Evolutionary conservation across 306 rosid genomes (phyloP).

Genomic region (Begonia loranthoides): DNA sequence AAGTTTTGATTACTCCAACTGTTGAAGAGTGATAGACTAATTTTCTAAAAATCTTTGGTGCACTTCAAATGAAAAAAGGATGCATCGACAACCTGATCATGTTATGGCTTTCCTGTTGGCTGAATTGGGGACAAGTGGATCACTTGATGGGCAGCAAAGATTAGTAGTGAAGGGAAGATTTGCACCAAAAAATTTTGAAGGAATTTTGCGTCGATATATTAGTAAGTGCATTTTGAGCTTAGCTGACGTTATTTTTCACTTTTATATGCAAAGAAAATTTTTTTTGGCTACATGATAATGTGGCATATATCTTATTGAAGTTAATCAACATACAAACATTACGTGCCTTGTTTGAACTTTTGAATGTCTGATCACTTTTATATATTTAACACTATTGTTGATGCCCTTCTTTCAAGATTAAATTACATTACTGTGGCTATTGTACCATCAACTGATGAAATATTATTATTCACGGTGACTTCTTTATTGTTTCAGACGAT

Average conservation of each 20-base stretch:
- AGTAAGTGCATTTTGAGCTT: conserved; percentile 37
- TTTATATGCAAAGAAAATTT: too few relatives aligned
- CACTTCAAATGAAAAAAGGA: conserved; percentile 23
- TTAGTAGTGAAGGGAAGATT: conserved; percentile 94
- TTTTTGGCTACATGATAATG: too few relatives aligned
- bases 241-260: too few relatives aligned
- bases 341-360: too few relatives aligned
- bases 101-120: conserved; percentile 93
- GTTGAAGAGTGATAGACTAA: background rate
- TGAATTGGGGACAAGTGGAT: conserved; percentile 93
- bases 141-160: conserved; percentile 93
- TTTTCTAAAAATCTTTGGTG: background rate
- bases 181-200: conserved; percentile 94
- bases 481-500: conserved; percentile 35
- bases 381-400: too few relatives aligned
- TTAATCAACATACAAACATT: too few relatives aligned
- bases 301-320: too few relatives aligned
- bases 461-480: background rate
- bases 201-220: conserved; percentile 82
- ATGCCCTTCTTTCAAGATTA: background rate
- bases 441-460: background rate
- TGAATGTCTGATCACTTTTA: too few relatives aligned
- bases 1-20: background rate
- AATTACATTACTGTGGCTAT: background rate
- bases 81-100: conserved; percentile 97